Conservation (phyloP, 176 grass and related monocot genomes). For the Stipa capillata region DNA sequence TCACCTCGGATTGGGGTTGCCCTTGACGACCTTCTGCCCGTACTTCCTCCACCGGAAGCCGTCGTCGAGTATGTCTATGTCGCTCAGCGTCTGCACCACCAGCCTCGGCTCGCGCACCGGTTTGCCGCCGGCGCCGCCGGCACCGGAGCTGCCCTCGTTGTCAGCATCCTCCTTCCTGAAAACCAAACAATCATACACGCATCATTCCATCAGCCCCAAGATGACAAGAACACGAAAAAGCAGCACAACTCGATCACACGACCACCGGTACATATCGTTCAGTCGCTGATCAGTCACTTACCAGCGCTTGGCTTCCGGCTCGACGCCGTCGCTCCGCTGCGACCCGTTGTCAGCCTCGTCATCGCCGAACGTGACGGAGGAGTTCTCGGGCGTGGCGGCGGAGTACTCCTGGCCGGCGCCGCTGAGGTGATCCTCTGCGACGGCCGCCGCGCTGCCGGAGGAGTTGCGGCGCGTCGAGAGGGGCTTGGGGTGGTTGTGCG, state of each 20-base stretch:
- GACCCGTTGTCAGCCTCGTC: constrained; percentile 40
- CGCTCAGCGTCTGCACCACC: constrained; percentile 73
- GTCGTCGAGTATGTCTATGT: constrained; percentile 70
- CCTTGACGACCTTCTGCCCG: constrained; percentile 74
- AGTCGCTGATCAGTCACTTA: background rate
- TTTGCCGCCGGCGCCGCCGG: constrained; percentile 17
- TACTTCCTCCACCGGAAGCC: constrained; percentile 74
- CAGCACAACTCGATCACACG: too few relatives aligned
- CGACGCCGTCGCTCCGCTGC: constrained; percentile 29
- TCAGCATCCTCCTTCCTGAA: constrained; percentile 43
- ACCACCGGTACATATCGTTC: background rate
- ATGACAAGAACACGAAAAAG: background rate
- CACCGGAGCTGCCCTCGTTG: constrained; percentile 35
- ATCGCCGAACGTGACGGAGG: constrained; percentile 57
- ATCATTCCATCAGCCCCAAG: background rate
- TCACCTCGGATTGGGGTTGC: constrained; percentile 59
- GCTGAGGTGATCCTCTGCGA: background rate
- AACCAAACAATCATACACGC: background rate
- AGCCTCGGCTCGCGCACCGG: constrained; percentile 52
- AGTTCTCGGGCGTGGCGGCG: constrained; percentile 48
- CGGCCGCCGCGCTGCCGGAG: background rate
- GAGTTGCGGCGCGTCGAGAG: constrained; percentile 48
- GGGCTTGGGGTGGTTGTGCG: constrained; percentile 82
- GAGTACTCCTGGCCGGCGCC: constrained; percentile 18
- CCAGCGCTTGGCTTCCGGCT: constrained; percentile 54